A percentile compares a stretch with the other conserved stretches of the same genome.
These are phyloP conservation scores for Vigna reflexopilosa DNA, from an alignment of 306 rosid species.

Conservation along the genomic window DNA sequence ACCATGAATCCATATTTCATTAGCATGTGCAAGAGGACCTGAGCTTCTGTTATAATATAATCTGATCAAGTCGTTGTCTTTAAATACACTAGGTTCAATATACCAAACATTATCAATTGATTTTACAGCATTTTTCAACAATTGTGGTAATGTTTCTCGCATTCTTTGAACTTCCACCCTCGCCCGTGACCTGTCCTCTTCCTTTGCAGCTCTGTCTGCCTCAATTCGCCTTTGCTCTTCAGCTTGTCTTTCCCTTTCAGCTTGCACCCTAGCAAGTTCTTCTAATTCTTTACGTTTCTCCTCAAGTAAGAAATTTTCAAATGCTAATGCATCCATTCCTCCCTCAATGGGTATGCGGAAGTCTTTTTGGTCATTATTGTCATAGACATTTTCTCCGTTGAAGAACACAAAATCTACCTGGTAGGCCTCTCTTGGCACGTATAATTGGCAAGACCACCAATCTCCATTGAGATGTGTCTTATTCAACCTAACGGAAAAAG, in stretches of 20 bases:
- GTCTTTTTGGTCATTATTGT: slow-evolving; percentile 86
- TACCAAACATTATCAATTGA: slow-evolving; percentile 81
- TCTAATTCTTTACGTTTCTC: slow-evolving; percentile 85
- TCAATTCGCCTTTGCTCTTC: slow-evolving; percentile 79
- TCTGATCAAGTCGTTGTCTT: slow-evolving; percentile 68
- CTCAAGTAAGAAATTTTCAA: slow-evolving; percentile 90
- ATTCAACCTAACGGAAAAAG: slow-evolving; percentile 66
- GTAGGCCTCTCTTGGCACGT: slow-evolving; percentile 85
- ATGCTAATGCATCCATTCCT: slow-evolving; percentile 74
- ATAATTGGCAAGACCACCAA: slow-evolving; percentile 92
- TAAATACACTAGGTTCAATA: slow-evolving; percentile 69
- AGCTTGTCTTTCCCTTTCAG: slow-evolving; percentile 82
- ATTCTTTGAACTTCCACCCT: slow-evolving; percentile 59
- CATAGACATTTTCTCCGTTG: slow-evolving; percentile 85
- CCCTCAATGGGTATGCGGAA: slow-evolving; percentile 70
- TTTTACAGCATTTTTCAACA: slow-evolving; percentile 60
- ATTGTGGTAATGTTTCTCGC: slow-evolving; percentile 56
- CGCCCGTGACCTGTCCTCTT: slow-evolving; percentile 78
- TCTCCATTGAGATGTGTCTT: slow-evolving; percentile 68
- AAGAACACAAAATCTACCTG: slow-evolving; percentile 90
- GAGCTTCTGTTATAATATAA: slow-evolving; percentile 79
- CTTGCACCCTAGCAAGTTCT: slow-evolving; percentile 74
- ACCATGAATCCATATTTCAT: slow-evolving; percentile 92
- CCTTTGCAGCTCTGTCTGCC: slow-evolving; percentile 76
- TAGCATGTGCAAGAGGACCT: slow-evolving; percentile 79